These are phyloP conservation scores for Zymoseptoria crescenta DNA, from an alignment of 2,329 filamentous ascomycete genomes.

Conservation along the genomic window DNA sequence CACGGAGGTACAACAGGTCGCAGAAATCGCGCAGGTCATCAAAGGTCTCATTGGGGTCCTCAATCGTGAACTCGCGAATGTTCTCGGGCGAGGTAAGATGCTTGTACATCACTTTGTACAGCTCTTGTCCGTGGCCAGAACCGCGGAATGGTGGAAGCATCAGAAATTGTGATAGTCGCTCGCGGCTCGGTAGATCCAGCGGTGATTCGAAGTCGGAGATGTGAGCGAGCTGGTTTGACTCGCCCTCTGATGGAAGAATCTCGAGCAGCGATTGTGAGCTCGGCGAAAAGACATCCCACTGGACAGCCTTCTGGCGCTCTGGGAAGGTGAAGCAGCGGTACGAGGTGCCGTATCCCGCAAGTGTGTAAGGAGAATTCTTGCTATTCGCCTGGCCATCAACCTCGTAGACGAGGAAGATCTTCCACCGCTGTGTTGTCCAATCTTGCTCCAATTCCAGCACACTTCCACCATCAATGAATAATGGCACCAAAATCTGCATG, in stretches of 20 bases:
- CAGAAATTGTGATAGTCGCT: slow-evolving; percentile 87
- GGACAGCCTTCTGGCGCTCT: slow-evolving; percentile 18
- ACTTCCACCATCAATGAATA: slow-evolving; percentile 91
- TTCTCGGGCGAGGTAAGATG: slow-evolving; percentile 56
- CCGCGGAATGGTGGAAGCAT: slow-evolving; percentile 82
- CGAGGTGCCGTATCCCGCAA: slow-evolving; percentile 83
- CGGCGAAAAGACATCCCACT: slow-evolving; percentile 17
- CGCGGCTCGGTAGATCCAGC: slow-evolving; percentile 62
- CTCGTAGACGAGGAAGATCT: slow-evolving; percentile 66
- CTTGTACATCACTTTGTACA: slow-evolving; percentile 74
- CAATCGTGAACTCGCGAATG: slow-evolving; percentile 78
- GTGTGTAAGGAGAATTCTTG: slow-evolving; percentile 58
- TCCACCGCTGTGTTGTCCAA: slow-evolving; percentile 73
- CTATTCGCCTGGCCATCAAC: slow-evolving; percentile 24
- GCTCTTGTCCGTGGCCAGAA: slow-evolving; percentile 66
- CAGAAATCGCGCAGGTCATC: slow-evolving; percentile 70
- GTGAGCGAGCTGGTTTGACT: slow-evolving; percentile 13
- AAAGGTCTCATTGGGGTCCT: slow-evolving; percentile 85
- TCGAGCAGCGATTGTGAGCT: slow-evolving; percentile 16
- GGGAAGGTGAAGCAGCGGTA: slow-evolving; percentile 63
- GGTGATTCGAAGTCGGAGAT: slow-evolving; percentile 33
- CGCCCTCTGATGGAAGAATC: slow-evolving; percentile 20
- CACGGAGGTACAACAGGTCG: slow-evolving; percentile 60
- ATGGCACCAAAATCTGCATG: slow-evolving; percentile 71
- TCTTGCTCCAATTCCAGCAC: slow-evolving; percentile 65